Conservation (phyloP, 139 green algal species). For the Tetradesmus lagerheimii region DNA sequence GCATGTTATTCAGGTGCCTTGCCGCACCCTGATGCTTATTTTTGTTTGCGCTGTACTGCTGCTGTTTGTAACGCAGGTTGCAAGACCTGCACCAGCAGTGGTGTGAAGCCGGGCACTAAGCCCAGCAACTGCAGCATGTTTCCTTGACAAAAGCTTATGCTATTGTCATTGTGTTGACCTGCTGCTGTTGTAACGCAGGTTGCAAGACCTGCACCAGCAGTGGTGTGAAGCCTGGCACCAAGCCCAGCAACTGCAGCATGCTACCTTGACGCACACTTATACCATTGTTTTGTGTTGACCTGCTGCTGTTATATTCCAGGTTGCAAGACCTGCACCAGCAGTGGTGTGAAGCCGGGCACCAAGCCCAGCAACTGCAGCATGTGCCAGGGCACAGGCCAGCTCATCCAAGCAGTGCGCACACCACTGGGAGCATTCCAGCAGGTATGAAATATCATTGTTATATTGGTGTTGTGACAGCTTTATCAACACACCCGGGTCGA, state of each 20-base stretch:
- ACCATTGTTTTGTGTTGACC: neutral
- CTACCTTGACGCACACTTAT: conserved; percentile 77
- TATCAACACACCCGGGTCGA: too few species aligned
- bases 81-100: conserved; percentile 76
- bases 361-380: conserved; percentile 81
- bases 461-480: too few species aligned
- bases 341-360: conserved; percentile 91
- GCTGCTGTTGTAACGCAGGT: neutral
- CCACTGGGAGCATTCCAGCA: conserved; percentile 97
- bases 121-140: conserved; percentile 86
- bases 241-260: conserved; percentile 78
- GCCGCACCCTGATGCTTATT: too few species aligned
- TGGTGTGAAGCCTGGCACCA: conserved; percentile 92
- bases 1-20: too few species aligned
- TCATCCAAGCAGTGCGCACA: conserved; percentile 90
- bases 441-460: conserved; percentile 41
- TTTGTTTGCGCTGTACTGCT: neutral
- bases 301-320: neutral
- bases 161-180: neutral
- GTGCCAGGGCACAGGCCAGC: conserved; percentile 94
- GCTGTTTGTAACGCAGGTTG: neutral
- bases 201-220: conserved; percentile 73
- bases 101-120: conserved; percentile 90
- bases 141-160: conserved; percentile 68
- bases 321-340: conserved; percentile 73